Evolutionary conservation across 2,329 filamentous ascomycete species (phyloP), one percentile per base, ranked within the genome.

Genomic region (Ophiostoma pallidulum): DNA sequence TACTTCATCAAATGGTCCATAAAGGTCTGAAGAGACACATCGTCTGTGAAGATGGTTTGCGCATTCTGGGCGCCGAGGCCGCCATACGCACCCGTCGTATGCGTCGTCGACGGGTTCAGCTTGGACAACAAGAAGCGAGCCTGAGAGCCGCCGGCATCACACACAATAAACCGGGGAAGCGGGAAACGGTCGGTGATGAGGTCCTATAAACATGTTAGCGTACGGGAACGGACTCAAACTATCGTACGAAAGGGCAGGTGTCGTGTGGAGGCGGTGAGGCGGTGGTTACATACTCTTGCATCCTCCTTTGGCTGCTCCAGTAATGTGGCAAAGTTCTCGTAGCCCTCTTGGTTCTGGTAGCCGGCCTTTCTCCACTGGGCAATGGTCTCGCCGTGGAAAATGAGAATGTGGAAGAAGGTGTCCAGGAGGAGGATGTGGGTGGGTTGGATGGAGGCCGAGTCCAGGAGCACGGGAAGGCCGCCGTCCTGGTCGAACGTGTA

Each of bases 1-100:
- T 74, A 90, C 87, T 98, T 98, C 92, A 98, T 98, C 64, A 98
- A 72, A 69, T 97, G 90, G 60, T 98, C 92, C 92, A 98, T 98
- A 64, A 98, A 98, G 1, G 91, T 97, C 67, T 97, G 91, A 62
- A 98, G 71, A 47, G 89, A 96, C 47, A 98, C 92, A 65, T 98
- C 92, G 61, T 98, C 92, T 1, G 92, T 98, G 70, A 98, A 98
- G 59, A 98, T 98, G 5, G 92, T 98, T 67, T 98, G 92, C 8
- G 91, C 90, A 40, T 85, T 90, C 60, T 91, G 86, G 3, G 78
- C 76, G 26, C 85, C 81, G 41, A 91, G 86, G 52, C 89, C 90
- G 48, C 92, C 92, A 61, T 95, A 97, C 12, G 86, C 85, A 45
- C 88, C 87, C 0, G 85, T 90, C 0, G 92, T 96, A 65, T 98